Base-by-base conservation (phyloP, 2,329 filamentous ascomycete genomes). In the Neonectria coccinea region DNA sequence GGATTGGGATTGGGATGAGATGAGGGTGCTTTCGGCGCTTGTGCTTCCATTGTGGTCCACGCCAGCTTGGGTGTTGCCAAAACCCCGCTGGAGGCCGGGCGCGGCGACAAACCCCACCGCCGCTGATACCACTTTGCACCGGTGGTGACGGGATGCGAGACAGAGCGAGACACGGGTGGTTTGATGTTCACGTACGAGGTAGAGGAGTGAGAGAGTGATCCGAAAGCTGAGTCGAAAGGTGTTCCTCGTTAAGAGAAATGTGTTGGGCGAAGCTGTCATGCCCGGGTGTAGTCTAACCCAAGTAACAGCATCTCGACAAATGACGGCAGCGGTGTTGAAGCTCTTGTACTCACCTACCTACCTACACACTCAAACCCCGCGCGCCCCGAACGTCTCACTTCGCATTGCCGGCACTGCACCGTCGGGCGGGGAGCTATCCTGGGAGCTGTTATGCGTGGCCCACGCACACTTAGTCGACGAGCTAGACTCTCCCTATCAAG, bases 1-100 rank as follows among this genome's bases (percentile, higher is more conserved):
- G 62, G 57, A 54, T 50, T 58, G 39, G 52, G 42, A 52, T 27
- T 47, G 47, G 53, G 25, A 33, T 33, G 50, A 12, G 25, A 31
- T 44, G 51, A 51, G 56, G 39, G 39, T 52, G 51, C 45, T 57
- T 56, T 31, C 16, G 39, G 16, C 5, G 31, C 20, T 5, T 29
- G 52, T 52, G 29, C 29, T 29, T 25, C 25, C 25, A 25, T 25
- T 29, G 29, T 42, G 22, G 42, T 48, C 29, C 29, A 47, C 25
- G 16, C 16, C 14, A 33, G 31, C 31, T 12, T 10, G 36, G 36
- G 25, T 25, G 25, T 39, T 39, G 36, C 29, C 47, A 50, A 50
- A 51, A 56, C 48, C 54, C 60, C 59, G 54, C 59, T 57, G 54
- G 22, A 58, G 58, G 55, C 55, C 60, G 59, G 25, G 42, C 53